Evolutionary conservation across 2,329 filamentous ascomycete species (phyloP).

Genomic region (Periconia sp.): DNA sequence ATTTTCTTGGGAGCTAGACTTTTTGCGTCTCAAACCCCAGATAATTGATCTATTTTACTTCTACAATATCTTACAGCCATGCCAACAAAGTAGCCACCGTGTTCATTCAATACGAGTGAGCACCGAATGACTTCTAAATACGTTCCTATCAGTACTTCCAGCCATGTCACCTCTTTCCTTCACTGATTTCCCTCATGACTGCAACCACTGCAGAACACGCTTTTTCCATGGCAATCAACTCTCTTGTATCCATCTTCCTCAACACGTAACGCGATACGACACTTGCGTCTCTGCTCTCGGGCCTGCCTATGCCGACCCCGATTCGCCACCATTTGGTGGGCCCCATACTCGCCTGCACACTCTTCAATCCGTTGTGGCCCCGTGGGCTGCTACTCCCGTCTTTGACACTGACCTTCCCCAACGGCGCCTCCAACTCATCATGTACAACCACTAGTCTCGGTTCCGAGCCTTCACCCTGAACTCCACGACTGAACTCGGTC

Average conservation of each 20-base stretch:
- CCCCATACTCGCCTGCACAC: conserved; percentile 32
- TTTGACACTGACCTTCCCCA: conserved; percentile 68
- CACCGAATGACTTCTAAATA: background rate
- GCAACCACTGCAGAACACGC: conserved; percentile 53
- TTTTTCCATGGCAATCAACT: conserved; percentile 49
- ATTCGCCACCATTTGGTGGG: conserved; percentile 59
- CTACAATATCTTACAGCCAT: conserved; percentile 3
- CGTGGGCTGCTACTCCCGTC: conserved; percentile 55
- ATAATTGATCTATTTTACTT: background rate
- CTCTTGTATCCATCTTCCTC: conserved; percentile 58
- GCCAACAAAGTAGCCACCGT: background rate
- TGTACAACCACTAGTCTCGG: conserved; percentile 75
- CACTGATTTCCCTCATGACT: conserved; percentile 55
- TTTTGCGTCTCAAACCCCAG: background rate
- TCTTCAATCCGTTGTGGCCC: conserved; percentile 52
- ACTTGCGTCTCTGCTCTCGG: conserved; percentile 64
- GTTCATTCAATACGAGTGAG: background rate
- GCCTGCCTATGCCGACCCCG: conserved; percentile 85
- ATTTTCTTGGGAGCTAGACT: background rate
- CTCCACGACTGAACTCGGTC: conserved; percentile 49
- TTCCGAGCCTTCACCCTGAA: conserved; percentile 19
- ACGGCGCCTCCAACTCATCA: conserved; percentile 77
- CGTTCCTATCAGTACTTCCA: background rate
- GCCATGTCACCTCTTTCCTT: conserved; percentile 25
- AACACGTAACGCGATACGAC: conserved; percentile 80